Base-by-base conservation (phyloP, 1,284 basidiomycete species). In the Heterobasidion parviporum region DNA sequence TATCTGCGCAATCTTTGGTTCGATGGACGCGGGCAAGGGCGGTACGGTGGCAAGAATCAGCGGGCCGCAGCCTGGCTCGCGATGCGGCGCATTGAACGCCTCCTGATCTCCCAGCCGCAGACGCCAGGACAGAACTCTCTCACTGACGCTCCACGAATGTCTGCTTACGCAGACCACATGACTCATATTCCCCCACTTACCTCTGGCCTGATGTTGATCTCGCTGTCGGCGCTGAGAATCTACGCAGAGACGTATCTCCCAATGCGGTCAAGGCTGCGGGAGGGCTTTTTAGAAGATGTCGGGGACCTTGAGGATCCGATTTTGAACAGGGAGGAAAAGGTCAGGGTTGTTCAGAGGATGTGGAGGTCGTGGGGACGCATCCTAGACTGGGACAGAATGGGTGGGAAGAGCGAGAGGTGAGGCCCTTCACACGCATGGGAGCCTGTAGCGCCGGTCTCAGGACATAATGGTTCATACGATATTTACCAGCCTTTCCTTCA, bases 271-370 rank as follows among this genome's bases (percentile, higher is more conserved):
- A 73, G 81, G 16, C 68, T 88, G n/a, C 78, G 81, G 15, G 78
- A 85, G 57, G 87, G 85, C 1, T 94, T 97, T 70, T 69, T 97
- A 61, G 85, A 91, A 56, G 96, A 99, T 67, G 79, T 98, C 1
- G 74, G 77, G 14, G 88, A 94, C 68, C 70, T 98, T 53, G 94
- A 96, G 69, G 81, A 90, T 64, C 83, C 88, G 0, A 73, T 70
- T 54, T 67, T 94, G 52, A 79, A 79, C 8, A 75, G 84, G 48
- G 74, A 74, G 44, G 88, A 89, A 64, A 94, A 94, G 70, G 68
- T 91, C 63, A 71, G 77, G 52, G 86, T 94, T 5, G 76, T 97
- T 5, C 84, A 94, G 59, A 74, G 94, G 61, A 96, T 97, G 84
- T 97, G 94, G 94, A 82, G 88, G 60, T 87, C 82, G 57, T 97